Evolutionary conservation across 805 yeast species (phyloP).

Genomic region (Cyberlindnera lachancei): DNA sequence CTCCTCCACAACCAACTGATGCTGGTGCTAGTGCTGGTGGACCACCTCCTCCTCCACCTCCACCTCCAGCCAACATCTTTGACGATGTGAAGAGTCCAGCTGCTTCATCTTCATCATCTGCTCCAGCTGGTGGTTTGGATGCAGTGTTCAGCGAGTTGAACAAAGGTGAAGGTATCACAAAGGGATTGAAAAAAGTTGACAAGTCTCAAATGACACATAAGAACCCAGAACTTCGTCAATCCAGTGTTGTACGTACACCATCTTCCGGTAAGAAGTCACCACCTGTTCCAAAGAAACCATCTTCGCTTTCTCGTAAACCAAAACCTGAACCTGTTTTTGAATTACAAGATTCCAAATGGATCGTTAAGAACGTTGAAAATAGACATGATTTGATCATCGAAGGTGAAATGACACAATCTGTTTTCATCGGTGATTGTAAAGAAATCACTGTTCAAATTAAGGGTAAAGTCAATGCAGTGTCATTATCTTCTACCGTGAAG

Average conservation of each 20-base stretch:
- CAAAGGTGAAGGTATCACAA: conserved; percentile 77
- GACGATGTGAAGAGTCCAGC: conserved; percentile 28
- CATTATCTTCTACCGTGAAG: conserved; percentile 64
- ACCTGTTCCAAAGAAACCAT: conserved; percentile 82
- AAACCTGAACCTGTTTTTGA: conserved; percentile 63
- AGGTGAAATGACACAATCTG: conserved; percentile 79
- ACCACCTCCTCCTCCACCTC: conserved; percentile 97
- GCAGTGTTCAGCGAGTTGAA: conserved; percentile 92
- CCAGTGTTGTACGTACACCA: conserved; percentile 35
- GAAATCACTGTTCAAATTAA: conserved; percentile 71
- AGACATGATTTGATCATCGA: conserved; percentile 59
- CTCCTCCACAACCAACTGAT: conserved; percentile 71
- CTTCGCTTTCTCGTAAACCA: conserved; percentile 41
- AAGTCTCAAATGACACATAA: conserved; percentile 91
- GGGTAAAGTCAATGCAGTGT: conserved; percentile 88
- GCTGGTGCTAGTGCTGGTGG: background rate
- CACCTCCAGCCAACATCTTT: conserved; percentile 75
- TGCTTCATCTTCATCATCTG: conserved; percentile 15
- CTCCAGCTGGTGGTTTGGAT: conserved; percentile 37
- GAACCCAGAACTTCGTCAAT: conserved; percentile 71
- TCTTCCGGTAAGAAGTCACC: conserved; percentile 35
- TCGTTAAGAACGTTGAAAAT: conserved; percentile 69
- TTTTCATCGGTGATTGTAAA: conserved; percentile 77
- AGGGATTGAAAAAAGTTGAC: conserved; percentile 86
- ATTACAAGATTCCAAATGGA: conserved; percentile 83